Evolutionary conservation across 2,329 filamentous ascomycete genomes (phyloP).

Genomic region (Talaromyces sp.): DNA sequence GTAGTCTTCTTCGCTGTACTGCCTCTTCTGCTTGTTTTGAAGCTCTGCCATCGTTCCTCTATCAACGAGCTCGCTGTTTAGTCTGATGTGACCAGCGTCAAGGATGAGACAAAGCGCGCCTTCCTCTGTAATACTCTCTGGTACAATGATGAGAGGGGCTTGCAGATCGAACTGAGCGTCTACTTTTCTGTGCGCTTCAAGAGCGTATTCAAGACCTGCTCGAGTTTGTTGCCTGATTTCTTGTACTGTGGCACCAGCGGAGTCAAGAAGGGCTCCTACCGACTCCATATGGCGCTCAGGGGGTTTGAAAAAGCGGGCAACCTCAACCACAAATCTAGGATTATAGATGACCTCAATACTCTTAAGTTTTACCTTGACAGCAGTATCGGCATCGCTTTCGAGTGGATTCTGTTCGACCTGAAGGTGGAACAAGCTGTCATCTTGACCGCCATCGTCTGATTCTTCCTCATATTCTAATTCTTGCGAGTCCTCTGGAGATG

Average conservation of each 20-base stretch:
- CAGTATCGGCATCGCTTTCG: slow-evolving; percentile 86
- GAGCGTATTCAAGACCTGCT: slow-evolving; percentile 89
- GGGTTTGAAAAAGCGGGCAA: slow-evolving; percentile 93
- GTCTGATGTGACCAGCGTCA: slow-evolving; percentile 92
- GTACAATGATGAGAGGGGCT: slow-evolving; percentile 92
- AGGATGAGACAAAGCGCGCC: slow-evolving; percentile 86
- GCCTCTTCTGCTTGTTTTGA: slow-evolving; percentile 81
- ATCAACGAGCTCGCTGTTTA: slow-evolving; percentile 91
- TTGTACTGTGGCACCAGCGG: slow-evolving; percentile 91
- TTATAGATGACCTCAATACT: slow-evolving; percentile 98
- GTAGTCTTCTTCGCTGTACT: slow-evolving; percentile 86
- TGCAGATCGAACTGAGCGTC: slow-evolving; percentile 95
- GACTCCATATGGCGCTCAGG: slow-evolving; percentile 98
- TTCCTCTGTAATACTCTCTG: slow-evolving; percentile 80
- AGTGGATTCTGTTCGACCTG: slow-evolving; percentile 94
- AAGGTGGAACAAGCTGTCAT: slow-evolving; percentile 85
- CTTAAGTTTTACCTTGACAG: slow-evolving; percentile 84
- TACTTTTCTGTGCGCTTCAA: slow-evolving; percentile 97
- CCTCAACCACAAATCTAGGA: slow-evolving; percentile 83
- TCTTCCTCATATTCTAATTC: slow-evolving; percentile 39
- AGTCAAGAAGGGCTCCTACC: slow-evolving; percentile 91
- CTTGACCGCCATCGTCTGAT: slow-evolving; percentile 44
- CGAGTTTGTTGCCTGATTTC: slow-evolving; percentile 92
- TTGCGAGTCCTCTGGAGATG: slow-evolving; percentile 39
- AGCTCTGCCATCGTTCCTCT: slow-evolving; percentile 85